Base-by-base conservation (phyloP, 257 asterid genomes). In the Ilex aquifolium region DNA sequence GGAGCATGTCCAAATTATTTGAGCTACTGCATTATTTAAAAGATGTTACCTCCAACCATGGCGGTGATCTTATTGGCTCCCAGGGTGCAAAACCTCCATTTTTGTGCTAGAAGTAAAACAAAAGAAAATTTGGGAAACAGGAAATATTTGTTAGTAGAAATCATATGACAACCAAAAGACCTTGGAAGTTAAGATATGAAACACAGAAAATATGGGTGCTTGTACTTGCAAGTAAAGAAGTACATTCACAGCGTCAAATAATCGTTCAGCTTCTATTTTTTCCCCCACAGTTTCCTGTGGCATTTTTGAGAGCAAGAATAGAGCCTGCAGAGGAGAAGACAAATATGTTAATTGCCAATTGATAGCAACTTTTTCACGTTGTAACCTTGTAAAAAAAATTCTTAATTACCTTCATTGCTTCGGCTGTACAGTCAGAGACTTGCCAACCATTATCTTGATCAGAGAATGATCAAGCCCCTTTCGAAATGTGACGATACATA, bases 401-500 rank as follows among this genome's bases (percentile, higher is more conserved):
- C 27, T 21, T 21, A 21, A 21, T 21, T 21, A 88, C 96, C 86
- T 81, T 84, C 0, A 89, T 77, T 1, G 83, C 79, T 66, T 89
- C 91, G 0, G 94, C 84, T 1, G 95, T 87, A 70, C 95, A 81
- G 39, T 89, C 97, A 0, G 95, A 87, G 29, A 83, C 94, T 63
- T 52, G 80, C 91, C 91, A 84, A 0, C 94, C 97, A 0, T 89
- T 94, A 83, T 89, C 97, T 66, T 87, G 97, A 72, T 87, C 95
- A 10, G 94, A 84, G 75, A 89, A 89, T 52, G 94, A 76, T 95
- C 95, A 89, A 2, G 86, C 67, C 12, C 97, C 97, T 78, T 84
- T 87, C 0, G 88, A 79, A 59, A 83, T 77, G 46, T 86, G 91
- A 15, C 94, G 94, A 66, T 89, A 87, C 97, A 42, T 42, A 11